These are phyloP conservation scores for Podospora didyma DNA, from an alignment of 495 filamentous ascomycete genomes.

Conservation along the genomic window DNA sequence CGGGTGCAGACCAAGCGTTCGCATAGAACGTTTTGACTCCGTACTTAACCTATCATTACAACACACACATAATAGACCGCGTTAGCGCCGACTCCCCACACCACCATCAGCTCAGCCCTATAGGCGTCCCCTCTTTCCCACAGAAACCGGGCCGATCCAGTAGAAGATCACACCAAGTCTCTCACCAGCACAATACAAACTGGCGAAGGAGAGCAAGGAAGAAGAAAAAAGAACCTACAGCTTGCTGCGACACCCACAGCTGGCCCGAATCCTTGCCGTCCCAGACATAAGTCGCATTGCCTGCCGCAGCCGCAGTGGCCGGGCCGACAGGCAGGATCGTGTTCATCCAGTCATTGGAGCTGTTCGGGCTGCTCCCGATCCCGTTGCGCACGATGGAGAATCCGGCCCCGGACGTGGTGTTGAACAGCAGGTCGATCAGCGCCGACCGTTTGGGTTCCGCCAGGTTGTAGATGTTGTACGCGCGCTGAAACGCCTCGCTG, in stretches of 20 bases:
- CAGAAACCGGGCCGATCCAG: neutral
- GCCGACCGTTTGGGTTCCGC: slow-evolving; percentile 23
- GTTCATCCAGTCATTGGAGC: slow-evolving; percentile 24
- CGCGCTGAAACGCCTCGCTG: slow-evolving; percentile 48
- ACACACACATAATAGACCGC: too few species aligned
- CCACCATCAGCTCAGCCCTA: neutral
- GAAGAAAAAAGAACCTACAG: slow-evolving; percentile 22
- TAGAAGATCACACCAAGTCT: too few species aligned
- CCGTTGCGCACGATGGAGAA: slow-evolving; percentile 51
- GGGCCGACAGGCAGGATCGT: slow-evolving; percentile 40
- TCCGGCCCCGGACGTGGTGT: slow-evolving; percentile 44
- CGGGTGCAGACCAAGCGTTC: slow-evolving; percentile 54
- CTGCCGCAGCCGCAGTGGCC: slow-evolving; percentile 29
- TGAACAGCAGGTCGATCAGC: slow-evolving; percentile 47
- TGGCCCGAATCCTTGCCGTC: slow-evolving; percentile 39
- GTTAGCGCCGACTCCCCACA: neutral
- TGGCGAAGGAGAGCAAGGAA: too few species aligned
- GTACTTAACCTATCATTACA: slow-evolving; percentile 20
- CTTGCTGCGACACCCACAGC: slow-evolving; percentile 47
- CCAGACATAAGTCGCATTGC: slow-evolving; percentile 10
- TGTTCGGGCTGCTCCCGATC: slow-evolving; percentile 27
- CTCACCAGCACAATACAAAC: too few species aligned
- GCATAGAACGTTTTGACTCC: slow-evolving; percentile 47
- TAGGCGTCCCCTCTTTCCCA: neutral
- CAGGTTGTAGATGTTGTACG: slow-evolving; percentile 36